Base-by-base conservation (phyloP, 1,284 basidiomycete species). In the Cystobasidium sp. region DNA sequence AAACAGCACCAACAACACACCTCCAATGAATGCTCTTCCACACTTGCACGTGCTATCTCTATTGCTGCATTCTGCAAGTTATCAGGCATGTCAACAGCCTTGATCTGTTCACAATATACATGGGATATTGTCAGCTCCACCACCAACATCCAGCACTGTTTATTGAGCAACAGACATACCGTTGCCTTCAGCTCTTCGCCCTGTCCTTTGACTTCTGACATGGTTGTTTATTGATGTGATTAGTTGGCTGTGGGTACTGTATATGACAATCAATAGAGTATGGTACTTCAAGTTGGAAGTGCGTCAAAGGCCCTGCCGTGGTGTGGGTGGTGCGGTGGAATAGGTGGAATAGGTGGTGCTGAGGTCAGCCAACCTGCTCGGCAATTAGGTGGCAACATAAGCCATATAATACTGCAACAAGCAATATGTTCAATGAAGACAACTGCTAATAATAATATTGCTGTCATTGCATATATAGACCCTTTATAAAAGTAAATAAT, bases 61-160 rank as follows among this genome's bases (percentile, higher is more conserved):
- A 52, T 65, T 6, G 70, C 61, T 44, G 70, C 61, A 20, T 8
- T 52, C 52, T 73, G 70, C 14, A 73, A 62, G 9, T 18, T 47
- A 7, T 73, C 70, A 47, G 62, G 46, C 70, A 73, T 73, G 52
- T 73, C 70, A 52, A 66, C 70, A 18, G 70, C 70, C 63, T 73
- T 73, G 70, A 73, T 51, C 70, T 73, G 53, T 16, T 14, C 2
- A 5, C n/a, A n/a, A n/a, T n/a, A n/a, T n/a, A n/a, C 8, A 37
- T 9, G 51, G 49, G 20, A 9, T 31, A 53, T 4, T 12, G 37
- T 6, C 8, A 10, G 12, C 18, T 14, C 55, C 14, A 22, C 7
- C 37, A 53, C 20, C 18, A 43, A 1, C n/a, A 66, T 51, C 6
- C n/a, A 24, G 4, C 12, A 46, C 14, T 24, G 16, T 20, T 10